Evolutionary conservation across 139 green algal genomes (phyloP), one percentile per base, ranked within the genome.

Genomic region (Medakamo hakoo): DNA sequence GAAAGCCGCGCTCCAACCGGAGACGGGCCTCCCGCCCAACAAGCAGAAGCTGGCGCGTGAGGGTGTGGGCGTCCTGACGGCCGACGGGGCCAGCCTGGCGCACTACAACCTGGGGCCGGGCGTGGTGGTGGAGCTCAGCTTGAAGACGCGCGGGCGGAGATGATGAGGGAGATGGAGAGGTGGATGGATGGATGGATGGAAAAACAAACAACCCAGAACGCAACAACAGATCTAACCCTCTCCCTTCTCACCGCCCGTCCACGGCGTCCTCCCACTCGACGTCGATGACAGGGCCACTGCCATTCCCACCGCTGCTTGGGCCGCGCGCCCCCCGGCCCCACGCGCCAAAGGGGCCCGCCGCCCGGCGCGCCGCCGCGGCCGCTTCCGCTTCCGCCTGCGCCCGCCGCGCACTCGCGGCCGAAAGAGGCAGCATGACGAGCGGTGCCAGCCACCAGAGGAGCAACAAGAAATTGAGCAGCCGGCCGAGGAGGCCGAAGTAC

Each of bases 101-200:
- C 76, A 87, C 62, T 95, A 94, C 80, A 95, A 95, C 63, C 74
- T 95, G 22, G 57, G 30, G 4, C 63, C 72, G 2, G 77, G 84
- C 9, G 74, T 85, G 27, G 58, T 82, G 68, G 71, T 95, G 32
- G 68, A 68, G 30, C 67, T 93, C 62, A 58, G 68, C 23, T 66
- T 84, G 27, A 89, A 88, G 70, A 73, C 82, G 68, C 77, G 87
- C 18, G 86, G 83, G 24, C 79, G 85, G 22, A 67, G 78, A 2
- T 52, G 40, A 52, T n/a, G n/a, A n/a, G n/a, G n/a, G 40, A 52
- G 40, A 21, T 52, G 40, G 16, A 52, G 40, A 52, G 40, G 40
- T 16, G 9, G 40, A n/a, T n/a, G n/a, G n/a, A n/a, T n/a, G n/a
- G n/a, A n/a, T n/a, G n/a, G n/a, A n/a, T n/a, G n/a, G n/a, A n/a